Evolutionary conservation across 2,329 filamentous ascomycete genomes (phyloP).

Genomic region (Neurospora crassa): DNA sequence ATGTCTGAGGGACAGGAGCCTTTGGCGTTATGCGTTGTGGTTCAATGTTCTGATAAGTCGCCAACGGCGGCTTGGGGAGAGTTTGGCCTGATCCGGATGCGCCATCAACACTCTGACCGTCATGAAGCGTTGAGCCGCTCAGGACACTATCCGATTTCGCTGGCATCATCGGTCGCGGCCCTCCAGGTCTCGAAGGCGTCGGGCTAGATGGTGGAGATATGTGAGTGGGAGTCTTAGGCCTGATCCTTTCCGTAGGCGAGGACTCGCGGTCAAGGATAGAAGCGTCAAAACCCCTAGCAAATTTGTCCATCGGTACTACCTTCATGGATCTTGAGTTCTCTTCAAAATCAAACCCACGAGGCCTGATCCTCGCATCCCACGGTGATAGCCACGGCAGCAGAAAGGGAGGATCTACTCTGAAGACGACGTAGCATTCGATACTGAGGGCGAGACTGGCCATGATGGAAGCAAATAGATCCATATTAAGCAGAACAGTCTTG

Average conservation of each 20-base stretch:
- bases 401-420: slow-evolving; percentile 11
- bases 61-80: background rate
- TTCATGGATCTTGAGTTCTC: background rate
- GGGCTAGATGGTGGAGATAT: slow-evolving; percentile 1
- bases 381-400: slow-evolving; percentile 16
- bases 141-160: background rate
- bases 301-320: background rate
- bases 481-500: slow-evolving; percentile 10
- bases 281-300: background rate
- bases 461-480: slow-evolving; percentile 20
- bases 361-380: background rate
- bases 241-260: background rate
- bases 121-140: background rate
- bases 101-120: background rate
- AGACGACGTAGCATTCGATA: slow-evolving; percentile 10
- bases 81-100: background rate
- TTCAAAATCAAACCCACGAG: slow-evolving; percentile 3
- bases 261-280: background rate
- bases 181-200: background rate
- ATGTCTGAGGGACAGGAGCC: background rate
- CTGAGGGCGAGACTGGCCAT: slow-evolving; percentile 7
- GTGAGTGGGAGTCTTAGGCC: background rate
- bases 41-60: background rate
- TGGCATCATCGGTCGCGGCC: background rate
- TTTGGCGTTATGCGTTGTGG: background rate